Conservation (phyloP, 2,329 filamentous ascomycete species). For the Nemania diffusa region DNA sequence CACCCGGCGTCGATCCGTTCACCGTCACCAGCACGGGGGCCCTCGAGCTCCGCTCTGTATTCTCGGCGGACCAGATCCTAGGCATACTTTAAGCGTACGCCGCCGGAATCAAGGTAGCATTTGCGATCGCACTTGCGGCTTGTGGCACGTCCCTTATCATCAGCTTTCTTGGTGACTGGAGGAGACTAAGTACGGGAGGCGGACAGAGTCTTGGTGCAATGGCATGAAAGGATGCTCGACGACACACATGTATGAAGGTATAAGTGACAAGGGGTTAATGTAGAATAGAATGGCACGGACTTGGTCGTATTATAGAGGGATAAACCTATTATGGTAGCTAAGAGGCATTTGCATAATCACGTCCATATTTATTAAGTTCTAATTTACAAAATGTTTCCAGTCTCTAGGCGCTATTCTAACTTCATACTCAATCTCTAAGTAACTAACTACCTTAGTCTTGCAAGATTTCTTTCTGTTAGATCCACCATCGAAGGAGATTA, state of each 20-base stretch:
- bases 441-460: too few species aligned
- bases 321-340: too few species aligned
- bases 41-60: slow-evolving; percentile 58
- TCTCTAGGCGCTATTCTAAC: too few species aligned
- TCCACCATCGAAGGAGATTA: too few species aligned
- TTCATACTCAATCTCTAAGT: too few species aligned
- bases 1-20: slow-evolving; percentile 48
- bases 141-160: not conserved
- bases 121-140: not conserved
- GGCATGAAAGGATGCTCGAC: not conserved
- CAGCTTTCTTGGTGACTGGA: not conserved
- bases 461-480: too few species aligned
- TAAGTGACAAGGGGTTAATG: too few species aligned
- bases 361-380: too few species aligned
- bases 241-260: not conserved
- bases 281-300: too few species aligned
- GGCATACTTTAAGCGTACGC: slow-evolving; percentile 56
- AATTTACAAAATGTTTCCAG: too few species aligned
- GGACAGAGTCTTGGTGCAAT: not conserved
- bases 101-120: slow-evolving; percentile 3
- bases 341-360: too few species aligned
- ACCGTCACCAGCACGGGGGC: slow-evolving; percentile 54
- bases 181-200: not conserved
- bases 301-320: too few species aligned
- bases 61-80: slow-evolving; percentile 58